Base-by-base conservation (phyloP, 2,329 filamentous ascomycete species). In the Calonectria ilicicola region DNA sequence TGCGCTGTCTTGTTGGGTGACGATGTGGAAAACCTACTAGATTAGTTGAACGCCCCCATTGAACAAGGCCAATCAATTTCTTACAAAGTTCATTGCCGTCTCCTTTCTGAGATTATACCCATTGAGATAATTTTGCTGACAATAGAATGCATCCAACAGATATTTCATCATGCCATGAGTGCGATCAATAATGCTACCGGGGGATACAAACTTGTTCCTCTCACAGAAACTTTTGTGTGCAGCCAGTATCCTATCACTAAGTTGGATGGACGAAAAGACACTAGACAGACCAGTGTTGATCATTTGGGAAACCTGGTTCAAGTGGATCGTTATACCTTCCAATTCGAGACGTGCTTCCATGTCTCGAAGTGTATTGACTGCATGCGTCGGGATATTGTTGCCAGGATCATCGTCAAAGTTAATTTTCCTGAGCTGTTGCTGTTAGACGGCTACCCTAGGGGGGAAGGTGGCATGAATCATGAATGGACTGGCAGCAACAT, bases 221-320 rank as follows among this genome's bases (percentile, higher is more conserved):
- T 65, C 29, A 15, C 63, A 65, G 10, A 65, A 65, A 12, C 1
- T 10, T 26, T 51, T 53, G 63, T 65, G 63, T 2, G 63, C 63
- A 26, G 15, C 32, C 32, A 56, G n/a, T 38, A 66, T 51, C 17
- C 23, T 66, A 29, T 44, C 47, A 26, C 64, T 56, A 9, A 44
- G 35, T 15, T 44, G 21, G 7, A 56, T 56, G 9, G 64, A 53
- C 23, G 64, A 66, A 27, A 44, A 56, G 19, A 56, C 47, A 17
- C 64, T 56, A 0, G 47, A 53, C 6, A 66, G 64, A 8, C 64
- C 64, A 15, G 47, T 56, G 21, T 56, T 56, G 23, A 66, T 66
- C 47, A 66, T 66, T 10, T 66, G 64, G 2, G 64, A 66, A 32
- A 66, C 64, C 23, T 56, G 49, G 17, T 58, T 56, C 2, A 66